These are phyloP conservation scores for Populus nigra DNA, from an alignment of 345 rosid genomes.

Conservation along the genomic window DNA sequence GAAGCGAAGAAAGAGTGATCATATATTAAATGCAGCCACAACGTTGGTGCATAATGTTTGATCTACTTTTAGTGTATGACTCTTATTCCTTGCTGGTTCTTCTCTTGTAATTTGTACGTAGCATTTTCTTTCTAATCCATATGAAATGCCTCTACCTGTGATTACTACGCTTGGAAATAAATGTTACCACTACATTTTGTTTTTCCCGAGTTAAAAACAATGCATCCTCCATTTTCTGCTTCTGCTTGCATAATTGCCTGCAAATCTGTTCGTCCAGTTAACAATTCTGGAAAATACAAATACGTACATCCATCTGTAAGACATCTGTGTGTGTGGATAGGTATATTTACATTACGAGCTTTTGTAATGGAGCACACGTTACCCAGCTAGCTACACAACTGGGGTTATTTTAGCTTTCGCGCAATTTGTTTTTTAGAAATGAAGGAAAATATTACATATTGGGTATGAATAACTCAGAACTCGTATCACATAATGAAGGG, in stretches of 20 bases:
- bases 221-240: not conserved
- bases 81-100: not conserved
- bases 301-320: too few relatives aligned
- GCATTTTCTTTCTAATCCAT: not conserved
- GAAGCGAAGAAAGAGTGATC: constrained; percentile 33
- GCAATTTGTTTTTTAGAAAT: too few relatives aligned
- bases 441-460: too few relatives aligned
- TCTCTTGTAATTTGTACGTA: not conserved
- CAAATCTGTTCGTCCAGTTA: not conserved
- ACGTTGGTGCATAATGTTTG: not conserved
- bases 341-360: too few relatives aligned
- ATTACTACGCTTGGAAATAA: not conserved
- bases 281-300: not conserved
- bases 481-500: too few relatives aligned
- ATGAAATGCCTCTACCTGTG: not conserved
- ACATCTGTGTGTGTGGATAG: too few relatives aligned
- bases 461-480: too few relatives aligned
- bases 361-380: too few relatives aligned
- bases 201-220: not conserved
- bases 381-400: too few relatives aligned
- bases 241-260: not conserved
- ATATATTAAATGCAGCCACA: not conserved
- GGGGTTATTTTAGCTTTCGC: too few relatives aligned
- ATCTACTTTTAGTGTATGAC: not conserved
- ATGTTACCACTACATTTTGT: not conserved